These are phyloP conservation scores for Podospora pseudoanserina DNA, from an alignment of 495 filamentous ascomycete genomes.

Conservation along the genomic window DNA sequence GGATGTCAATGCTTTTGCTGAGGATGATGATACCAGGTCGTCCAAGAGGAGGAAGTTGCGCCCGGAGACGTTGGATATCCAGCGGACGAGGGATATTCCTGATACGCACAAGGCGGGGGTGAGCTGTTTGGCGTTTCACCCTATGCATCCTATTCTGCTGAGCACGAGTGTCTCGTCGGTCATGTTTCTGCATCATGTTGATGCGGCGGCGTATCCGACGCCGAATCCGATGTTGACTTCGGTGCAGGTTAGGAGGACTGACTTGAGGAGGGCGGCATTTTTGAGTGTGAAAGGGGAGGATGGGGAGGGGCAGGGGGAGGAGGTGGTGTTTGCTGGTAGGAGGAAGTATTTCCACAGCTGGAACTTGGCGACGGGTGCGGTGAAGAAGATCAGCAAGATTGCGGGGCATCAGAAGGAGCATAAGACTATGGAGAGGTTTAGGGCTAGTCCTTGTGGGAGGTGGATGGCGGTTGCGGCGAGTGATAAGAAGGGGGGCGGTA, in stretches of 20 bases:
- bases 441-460: conserved; percentile 76
- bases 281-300: conserved; percentile 41
- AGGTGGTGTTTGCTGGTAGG: conserved; percentile 79
- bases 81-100: conserved; percentile 52
- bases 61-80: conserved; percentile 85
- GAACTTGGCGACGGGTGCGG: conserved; percentile 73
- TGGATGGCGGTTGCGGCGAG: conserved; percentile 78
- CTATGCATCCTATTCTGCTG: conserved; percentile 78
- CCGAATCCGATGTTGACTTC: conserved; percentile 87
- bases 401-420: conserved; percentile 82
- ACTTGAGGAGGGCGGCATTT: conserved; percentile 77
- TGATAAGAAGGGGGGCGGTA: conserved; percentile 75
- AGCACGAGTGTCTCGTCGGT: conserved; percentile 81
- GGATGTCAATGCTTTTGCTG: conserved; percentile 54
- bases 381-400: conserved; percentile 74
- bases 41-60: conserved; percentile 62
- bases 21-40: conserved; percentile 26
- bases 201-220: conserved; percentile 62
- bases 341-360: conserved; percentile 92
- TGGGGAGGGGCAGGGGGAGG: conserved; percentile 54
- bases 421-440: conserved; percentile 84
- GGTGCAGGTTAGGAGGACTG: conserved; percentile 76
- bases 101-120: conserved; percentile 64
- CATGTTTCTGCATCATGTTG: conserved; percentile 83
- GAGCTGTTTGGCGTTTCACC: conserved; percentile 84